phyloP scores from a whole-genome alignment of 768 basidiomycete genomes.

The Rhodotorula babjevae region DNA sequence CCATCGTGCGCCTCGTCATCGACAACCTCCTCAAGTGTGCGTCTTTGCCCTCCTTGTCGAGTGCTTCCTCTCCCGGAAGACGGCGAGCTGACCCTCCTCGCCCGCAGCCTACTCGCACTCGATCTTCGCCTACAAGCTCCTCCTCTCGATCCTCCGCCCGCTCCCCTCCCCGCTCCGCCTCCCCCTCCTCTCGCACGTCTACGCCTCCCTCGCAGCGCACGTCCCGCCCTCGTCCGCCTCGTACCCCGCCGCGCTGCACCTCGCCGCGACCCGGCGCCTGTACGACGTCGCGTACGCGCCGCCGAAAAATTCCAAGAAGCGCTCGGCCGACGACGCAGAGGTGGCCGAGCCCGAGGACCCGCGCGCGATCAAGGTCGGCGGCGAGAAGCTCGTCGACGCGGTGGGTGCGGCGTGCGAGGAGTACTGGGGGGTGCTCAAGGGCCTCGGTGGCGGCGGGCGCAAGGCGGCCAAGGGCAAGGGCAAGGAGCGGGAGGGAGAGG shows the following conservation, averaged over 20 bases:
- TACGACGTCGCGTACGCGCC: constrained; percentile 32
- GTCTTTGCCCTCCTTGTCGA: constrained; percentile 34
- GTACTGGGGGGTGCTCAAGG: constrained; percentile 49
- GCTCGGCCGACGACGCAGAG: constrained; percentile 47
- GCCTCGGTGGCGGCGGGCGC: not conserved
- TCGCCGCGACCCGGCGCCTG: constrained; percentile 30
- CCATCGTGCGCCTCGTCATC: constrained; percentile 73
- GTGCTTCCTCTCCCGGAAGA: not conserved
- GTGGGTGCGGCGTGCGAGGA: constrained; percentile 54
- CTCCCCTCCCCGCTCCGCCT: constrained; percentile 48
- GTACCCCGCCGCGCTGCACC: constrained; percentile 24
- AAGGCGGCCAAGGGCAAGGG: constrained; percentile 14
- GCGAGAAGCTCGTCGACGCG: constrained; percentile 58
- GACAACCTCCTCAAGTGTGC: constrained; percentile 67
- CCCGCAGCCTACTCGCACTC: constrained; percentile 24
- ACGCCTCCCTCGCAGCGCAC: constrained; percentile 49
- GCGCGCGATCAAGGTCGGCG: constrained; percentile 48
- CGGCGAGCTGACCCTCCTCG: constrained; percentile 20
- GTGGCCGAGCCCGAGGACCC: constrained; percentile 52
- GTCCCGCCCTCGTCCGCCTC: constrained; percentile 14
- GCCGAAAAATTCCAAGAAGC: constrained; percentile 29
- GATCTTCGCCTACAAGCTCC: constrained; percentile 47
- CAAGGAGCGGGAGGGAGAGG: constrained; percentile 10
- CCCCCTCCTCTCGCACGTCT: constrained; percentile 52
- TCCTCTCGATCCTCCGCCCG: constrained; percentile 52